Percentiles rank a stretch among this genome's conserved stretches.
These are phyloP conservation scores for Penicillium coprophilum DNA, from an alignment of 495 filamentous ascomycete genomes.

Conservation along the genomic window DNA sequence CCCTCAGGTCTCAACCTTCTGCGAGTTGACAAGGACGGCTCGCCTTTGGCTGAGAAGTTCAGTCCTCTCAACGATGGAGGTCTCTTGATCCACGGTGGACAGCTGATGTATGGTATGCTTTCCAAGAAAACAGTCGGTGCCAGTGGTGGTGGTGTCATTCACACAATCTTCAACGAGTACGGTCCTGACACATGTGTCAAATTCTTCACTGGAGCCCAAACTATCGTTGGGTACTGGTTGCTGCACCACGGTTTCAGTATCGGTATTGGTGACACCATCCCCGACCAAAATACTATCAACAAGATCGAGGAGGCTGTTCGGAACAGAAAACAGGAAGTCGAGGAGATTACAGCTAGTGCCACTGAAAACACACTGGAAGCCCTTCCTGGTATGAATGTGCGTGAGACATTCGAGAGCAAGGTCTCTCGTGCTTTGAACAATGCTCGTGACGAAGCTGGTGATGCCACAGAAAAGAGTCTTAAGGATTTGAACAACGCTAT, in stretches of 20 bases:
- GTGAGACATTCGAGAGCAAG: constrained; percentile 95
- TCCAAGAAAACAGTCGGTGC: constrained; percentile 95
- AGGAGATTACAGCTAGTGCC: constrained; percentile 67
- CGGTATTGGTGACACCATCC: constrained; percentile 97
- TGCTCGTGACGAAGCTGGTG: constrained; percentile 94
- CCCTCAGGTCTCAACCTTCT: constrained; percentile 81
- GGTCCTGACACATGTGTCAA: constrained; percentile 78
- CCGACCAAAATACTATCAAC: constrained; percentile 76
- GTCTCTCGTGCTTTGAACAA: constrained; percentile 91
- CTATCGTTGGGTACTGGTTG: constrained; percentile 94
- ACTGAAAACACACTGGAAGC: constrained; percentile 84
- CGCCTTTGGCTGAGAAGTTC: constrained; percentile 52
- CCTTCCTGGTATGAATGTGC: constrained; percentile 93
- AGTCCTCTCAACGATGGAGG: constrained; percentile 76
- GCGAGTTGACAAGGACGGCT: constrained; percentile 56
- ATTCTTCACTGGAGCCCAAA: constrained; percentile 94
- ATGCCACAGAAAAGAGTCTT: constrained; percentile 81
- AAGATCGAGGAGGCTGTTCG: constrained; percentile 77
- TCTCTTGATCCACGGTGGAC: constrained; percentile 77
- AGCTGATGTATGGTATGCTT: constrained; percentile 85
- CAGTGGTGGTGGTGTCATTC: constrained; percentile 80
- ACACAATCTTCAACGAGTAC: constrained; percentile 95
- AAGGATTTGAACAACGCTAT: constrained; percentile 96
- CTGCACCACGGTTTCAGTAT: constrained; percentile 98
- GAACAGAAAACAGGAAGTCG: constrained; percentile 76